Base-by-base conservation (phyloP, 2,329 filamentous ascomycete genomes). In the Furcasterigmium furcatum region DNA sequence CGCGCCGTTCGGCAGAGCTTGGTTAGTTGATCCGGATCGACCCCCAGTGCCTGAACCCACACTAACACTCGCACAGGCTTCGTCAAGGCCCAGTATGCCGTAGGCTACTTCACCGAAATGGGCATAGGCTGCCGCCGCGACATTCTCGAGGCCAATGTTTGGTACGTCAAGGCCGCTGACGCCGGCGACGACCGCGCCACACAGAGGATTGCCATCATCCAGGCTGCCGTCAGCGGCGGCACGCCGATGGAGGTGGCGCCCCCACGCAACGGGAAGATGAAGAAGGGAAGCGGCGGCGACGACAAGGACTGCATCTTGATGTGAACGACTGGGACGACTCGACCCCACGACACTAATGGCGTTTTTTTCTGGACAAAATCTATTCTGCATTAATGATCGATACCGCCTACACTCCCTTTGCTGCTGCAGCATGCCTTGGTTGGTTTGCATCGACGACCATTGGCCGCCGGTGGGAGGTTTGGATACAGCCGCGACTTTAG, bases 41-140 rank as follows among this genome's bases (percentile, higher is more conserved):
- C n/a, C n/a, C n/a, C n/a, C n/a, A n/a, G n/a, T n/a, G n/a, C n/a
- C n/a, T n/a, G n/a, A n/a, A n/a, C 20, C 12, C 8, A 52, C 40
- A 41, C 53, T 53, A 48, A 60, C 22, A 12, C 27, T 10, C 19
- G 4, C 25, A 3, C 52, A 88, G 86, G 82, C 41, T 79, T 74
- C 49, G 76, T 79, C 51, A 83, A 82, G 56, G 94, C 94, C n/a
- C 84, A 96, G 63, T 99, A 97, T 58, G 90, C 94, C 0, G 82
- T 96, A 19, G 94, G 91, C 38, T 97, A 96, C 68, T 99, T 99
- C 64, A 96, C 91, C 5, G 94, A 99, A 65, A 96, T 95, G 88
- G 94, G 94, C 51, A 96, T 99, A 56, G 94, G 94, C 41, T 96
- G 91, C 64, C 87, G 91, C 30, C 84, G 90, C 41, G 94, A 99